A percentile compares a stretch with the other conserved stretches of the same genome.
phyloP scores from a whole-genome alignment of 78 protist genomes.

The Cavenderia fasciculata region DNA sequence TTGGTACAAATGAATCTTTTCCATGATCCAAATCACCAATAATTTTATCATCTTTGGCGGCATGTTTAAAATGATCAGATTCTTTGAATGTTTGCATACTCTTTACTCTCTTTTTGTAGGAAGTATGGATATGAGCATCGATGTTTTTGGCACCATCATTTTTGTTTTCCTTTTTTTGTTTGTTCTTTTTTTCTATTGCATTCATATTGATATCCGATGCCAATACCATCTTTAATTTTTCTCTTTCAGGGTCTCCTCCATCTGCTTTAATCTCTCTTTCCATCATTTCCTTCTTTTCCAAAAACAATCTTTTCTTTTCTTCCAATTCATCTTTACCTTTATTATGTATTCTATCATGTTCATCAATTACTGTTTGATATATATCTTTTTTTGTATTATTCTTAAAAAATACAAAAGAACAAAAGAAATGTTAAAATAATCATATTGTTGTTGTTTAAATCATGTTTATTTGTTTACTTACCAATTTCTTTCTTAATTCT shows the following conservation, averaged over 20 bases:
- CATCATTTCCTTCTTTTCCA: conserved; percentile 33
- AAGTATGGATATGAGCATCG: conserved; percentile 30
- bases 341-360: conserved; percentile 53
- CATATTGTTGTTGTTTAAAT: neutral
- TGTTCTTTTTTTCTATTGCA: no score
- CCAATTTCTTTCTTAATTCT: conserved; percentile 53
- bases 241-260: conserved; percentile 73
- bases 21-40: conserved; percentile 13
- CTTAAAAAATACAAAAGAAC: no score
- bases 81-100: conserved; percentile 29
- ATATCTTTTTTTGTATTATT: conserved; percentile 32
- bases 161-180: conserved; percentile 33
- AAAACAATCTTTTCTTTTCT: conserved; percentile 41
- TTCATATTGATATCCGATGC: conserved; percentile 50
- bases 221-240: conserved; percentile 35
- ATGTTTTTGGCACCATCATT: neutral
- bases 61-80: conserved; percentile 27
- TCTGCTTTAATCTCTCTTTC: conserved; percentile 48
- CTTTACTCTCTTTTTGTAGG: conserved; percentile 63
- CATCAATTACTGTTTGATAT: conserved; percentile 66
- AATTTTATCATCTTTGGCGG: neutral
- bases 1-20: conserved; percentile 11
- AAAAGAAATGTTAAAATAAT: neutral
- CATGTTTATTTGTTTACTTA: neutral
- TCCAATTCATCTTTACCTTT: conserved; percentile 37